Conservation (phyloP, 495 filamentous ascomycete genomes). For the Parathielavia hyrcaniae region DNA sequence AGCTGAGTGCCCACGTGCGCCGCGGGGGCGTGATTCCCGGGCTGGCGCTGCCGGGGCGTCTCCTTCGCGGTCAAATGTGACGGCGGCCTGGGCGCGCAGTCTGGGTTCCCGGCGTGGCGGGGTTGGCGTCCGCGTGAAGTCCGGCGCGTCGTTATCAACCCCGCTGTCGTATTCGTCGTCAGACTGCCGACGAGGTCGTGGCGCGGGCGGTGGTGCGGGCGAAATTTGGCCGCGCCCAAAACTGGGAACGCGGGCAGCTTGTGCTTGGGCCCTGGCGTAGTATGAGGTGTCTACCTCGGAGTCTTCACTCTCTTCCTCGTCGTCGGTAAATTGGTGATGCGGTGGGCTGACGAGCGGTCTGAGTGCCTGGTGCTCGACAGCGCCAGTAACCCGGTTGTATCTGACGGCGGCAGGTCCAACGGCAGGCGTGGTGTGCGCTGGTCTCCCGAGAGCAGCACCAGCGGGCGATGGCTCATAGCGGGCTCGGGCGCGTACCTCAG, state of each 20-base stretch:
- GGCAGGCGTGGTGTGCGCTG: conserved; percentile 13
- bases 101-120: neutral
- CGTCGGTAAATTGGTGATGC: conserved; percentile 7
- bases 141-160: conserved; percentile 4
- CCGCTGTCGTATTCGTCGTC: conserved; percentile 5
- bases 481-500: conserved; percentile 26
- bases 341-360: neutral
- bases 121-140: neutral
- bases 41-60: neutral
- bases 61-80: neutral
- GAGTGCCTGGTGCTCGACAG: neutral
- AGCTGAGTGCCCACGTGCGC: neutral
- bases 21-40: neutral
- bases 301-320: conserved; percentile 21
- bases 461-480: conserved; percentile 22
- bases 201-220: conserved; percentile 20
- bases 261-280: conserved; percentile 20
- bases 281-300: conserved; percentile 21
- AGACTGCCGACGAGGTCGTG: conserved; percentile 12
- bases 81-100: no score
- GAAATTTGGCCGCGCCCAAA: neutral
- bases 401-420: neutral
- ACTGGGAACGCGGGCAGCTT: conserved; percentile 6
- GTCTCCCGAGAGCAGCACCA: conserved; percentile 13
- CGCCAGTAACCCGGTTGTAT: neutral